Percentiles rank a stretch among this genome's conserved stretches.
Conservation (phyloP, 2,329 filamentous ascomycete species). For the Trichoderma citrinoviride region DNA sequence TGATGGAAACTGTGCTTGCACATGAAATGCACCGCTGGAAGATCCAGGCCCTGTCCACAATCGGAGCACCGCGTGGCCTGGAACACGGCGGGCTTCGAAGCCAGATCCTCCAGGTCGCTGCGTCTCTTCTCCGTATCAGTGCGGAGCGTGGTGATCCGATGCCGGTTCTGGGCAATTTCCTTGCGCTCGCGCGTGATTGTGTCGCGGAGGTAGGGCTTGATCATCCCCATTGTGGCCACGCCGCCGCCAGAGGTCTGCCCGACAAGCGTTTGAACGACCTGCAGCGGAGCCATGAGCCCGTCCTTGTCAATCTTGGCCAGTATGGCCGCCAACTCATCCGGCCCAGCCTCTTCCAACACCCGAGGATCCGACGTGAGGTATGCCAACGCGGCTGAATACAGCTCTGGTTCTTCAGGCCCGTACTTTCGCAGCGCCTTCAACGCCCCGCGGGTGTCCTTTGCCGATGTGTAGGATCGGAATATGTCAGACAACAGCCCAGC, state of each 20-base stretch:
- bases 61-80: slow-evolving; percentile 84
- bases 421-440: slow-evolving; percentile 90
- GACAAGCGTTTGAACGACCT: slow-evolving; percentile 91
- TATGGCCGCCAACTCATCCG: slow-evolving; percentile 75
- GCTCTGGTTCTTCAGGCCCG: slow-evolving; percentile 81
- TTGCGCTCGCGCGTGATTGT: slow-evolving; percentile 86
- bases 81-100: slow-evolving; percentile 80
- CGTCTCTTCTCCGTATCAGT: slow-evolving; percentile 78
- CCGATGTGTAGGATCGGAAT: slow-evolving; percentile 91
- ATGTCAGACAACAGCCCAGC: slow-evolving; percentile 91
- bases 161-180: slow-evolving; percentile 77
- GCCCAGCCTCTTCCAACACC: slow-evolving; percentile 79
- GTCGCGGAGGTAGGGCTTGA: slow-evolving; percentile 85
- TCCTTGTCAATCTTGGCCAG: slow-evolving; percentile 85
- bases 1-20: slow-evolving; percentile 98
- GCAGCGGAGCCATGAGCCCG: slow-evolving; percentile 88
- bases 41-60: slow-evolving; percentile 73
- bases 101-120: slow-evolving; percentile 73
- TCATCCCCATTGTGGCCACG: slow-evolving; percentile 95
- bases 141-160: slow-evolving; percentile 79
- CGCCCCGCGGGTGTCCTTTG: slow-evolving; percentile 85
- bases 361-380: slow-evolving; percentile 86
- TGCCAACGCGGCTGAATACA: slow-evolving; percentile 87
- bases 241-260: slow-evolving; percentile 48
- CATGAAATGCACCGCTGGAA: slow-evolving; percentile 91